These are phyloP conservation scores for Aspergillus sclerotiicarbonarius DNA, from an alignment of 495 filamentous ascomycete species.

Conservation along the genomic window DNA sequence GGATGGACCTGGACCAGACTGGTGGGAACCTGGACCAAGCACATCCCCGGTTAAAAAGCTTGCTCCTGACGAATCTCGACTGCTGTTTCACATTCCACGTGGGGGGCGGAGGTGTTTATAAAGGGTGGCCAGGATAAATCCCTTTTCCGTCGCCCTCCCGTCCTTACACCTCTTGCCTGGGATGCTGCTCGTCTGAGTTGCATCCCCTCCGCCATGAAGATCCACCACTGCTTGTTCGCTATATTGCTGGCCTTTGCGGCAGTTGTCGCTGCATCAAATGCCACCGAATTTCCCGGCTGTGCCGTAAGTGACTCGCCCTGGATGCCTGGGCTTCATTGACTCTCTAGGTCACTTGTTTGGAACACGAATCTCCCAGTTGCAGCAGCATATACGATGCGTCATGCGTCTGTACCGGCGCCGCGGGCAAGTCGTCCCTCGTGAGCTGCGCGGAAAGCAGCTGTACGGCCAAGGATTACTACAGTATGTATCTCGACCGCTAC, in stretches of 20 bases:
- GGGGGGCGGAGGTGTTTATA: background rate
- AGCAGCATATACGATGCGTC: background rate
- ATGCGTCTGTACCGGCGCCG: background rate
- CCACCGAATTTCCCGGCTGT: background rate
- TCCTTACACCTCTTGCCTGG: background rate
- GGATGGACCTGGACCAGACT: background rate
- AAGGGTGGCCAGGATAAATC: background rate
- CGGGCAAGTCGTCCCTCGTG: background rate
- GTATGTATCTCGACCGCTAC: background rate
- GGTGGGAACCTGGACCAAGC: background rate
- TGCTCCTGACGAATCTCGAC: background rate
- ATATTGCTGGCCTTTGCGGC: background rate
- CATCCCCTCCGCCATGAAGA: constrained; percentile 2
- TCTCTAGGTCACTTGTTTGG: background rate
- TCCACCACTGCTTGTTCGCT: background rate
- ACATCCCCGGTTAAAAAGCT: background rate
- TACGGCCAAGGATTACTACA: background rate
- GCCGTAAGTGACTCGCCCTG: background rate
- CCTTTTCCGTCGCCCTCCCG: background rate
- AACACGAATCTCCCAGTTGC: background rate
- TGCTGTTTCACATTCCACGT: background rate
- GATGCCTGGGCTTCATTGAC: background rate
- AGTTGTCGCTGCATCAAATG: background rate
- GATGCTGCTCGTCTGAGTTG: constrained; percentile 1
- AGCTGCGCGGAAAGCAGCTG: background rate